Conservation (phyloP, 176 grass and related monocot genomes). For the Zoysia pacifica region DNA sequence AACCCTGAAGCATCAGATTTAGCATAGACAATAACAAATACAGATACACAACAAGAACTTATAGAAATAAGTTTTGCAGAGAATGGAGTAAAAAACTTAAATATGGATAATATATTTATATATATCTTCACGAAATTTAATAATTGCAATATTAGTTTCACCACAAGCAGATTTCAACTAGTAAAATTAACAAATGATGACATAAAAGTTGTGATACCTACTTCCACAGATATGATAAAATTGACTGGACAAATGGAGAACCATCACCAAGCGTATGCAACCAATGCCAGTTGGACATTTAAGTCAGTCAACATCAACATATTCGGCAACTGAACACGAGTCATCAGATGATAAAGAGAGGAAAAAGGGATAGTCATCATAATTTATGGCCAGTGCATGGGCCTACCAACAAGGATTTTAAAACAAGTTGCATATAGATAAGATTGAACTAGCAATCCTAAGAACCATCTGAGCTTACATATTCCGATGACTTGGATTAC, state of each 20-base stretch:
- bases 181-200: no score
- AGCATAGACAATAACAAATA: background rate
- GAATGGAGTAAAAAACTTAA: no score
- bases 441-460: slow-evolving; percentile 22
- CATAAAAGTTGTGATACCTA: no score
- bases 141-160: no score
- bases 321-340: background rate
- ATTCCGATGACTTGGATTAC: slow-evolving; percentile 34
- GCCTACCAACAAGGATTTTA: slow-evolving; percentile 21
- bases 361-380: background rate
- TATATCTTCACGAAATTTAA: no score
- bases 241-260: background rate
- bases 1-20: background rate
- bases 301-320: background rate
- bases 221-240: background rate
- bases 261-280: background rate
- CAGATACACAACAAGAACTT: background rate
- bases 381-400: slow-evolving; percentile 2
- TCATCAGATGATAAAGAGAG: background rate
- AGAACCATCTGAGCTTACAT: slow-evolving; percentile 20
- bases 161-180: no score
- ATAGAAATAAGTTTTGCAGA: background rate
- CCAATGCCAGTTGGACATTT: background rate
- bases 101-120: no score
- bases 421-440: slow-evolving; percentile 12